Conservation (phyloP, 2,329 filamentous ascomycete genomes). For the Alternaria consortialis region DNA sequence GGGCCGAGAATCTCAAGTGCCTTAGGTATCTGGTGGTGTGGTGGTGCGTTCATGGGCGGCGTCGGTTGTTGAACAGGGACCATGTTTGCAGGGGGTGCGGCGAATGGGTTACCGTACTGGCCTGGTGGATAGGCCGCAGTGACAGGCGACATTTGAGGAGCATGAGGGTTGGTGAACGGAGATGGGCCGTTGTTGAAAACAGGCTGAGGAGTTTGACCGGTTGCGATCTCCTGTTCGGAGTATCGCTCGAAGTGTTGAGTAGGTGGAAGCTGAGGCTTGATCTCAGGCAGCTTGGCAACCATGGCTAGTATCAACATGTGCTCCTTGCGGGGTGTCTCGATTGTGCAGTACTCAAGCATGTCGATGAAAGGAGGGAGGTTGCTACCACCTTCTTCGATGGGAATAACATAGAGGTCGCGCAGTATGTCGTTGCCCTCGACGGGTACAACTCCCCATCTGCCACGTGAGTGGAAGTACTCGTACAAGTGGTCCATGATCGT, state of each 20-base stretch:
- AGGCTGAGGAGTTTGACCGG: constrained; percentile 26
- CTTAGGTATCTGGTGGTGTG: constrained; percentile 46
- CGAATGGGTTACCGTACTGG: constrained; percentile 36
- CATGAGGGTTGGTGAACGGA: constrained; percentile 43
- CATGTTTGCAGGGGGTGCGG: constrained; percentile 21
- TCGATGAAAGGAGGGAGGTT: constrained; percentile 84
- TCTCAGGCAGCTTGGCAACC: constrained; percentile 66
- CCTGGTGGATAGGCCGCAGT: constrained; percentile 33
- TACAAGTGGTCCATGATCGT: constrained; percentile 77
- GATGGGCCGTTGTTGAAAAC: constrained; percentile 37
- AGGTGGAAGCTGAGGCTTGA: constrained; percentile 40
- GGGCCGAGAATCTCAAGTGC: constrained; percentile 55
- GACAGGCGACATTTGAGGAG: constrained; percentile 48
- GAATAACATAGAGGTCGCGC: constrained; percentile 90
- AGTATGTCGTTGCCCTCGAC: constrained; percentile 74
- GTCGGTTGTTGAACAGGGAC: constrained; percentile 18
- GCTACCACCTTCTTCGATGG: constrained; percentile 75
- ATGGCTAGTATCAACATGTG: constrained; percentile 85
- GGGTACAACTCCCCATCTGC: constrained; percentile 83
- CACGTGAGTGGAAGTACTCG: constrained; percentile 83
- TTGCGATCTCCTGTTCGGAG: constrained; percentile 25
- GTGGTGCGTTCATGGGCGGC: constrained; percentile 22
- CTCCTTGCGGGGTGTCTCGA: constrained; percentile 76
- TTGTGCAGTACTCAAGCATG: constrained; percentile 83
- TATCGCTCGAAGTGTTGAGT: constrained; percentile 39